These are phyloP conservation scores for Trichoderma asperellum DNA, from an alignment of 2,329 filamentous ascomycete genomes.

Conservation along the genomic window DNA sequence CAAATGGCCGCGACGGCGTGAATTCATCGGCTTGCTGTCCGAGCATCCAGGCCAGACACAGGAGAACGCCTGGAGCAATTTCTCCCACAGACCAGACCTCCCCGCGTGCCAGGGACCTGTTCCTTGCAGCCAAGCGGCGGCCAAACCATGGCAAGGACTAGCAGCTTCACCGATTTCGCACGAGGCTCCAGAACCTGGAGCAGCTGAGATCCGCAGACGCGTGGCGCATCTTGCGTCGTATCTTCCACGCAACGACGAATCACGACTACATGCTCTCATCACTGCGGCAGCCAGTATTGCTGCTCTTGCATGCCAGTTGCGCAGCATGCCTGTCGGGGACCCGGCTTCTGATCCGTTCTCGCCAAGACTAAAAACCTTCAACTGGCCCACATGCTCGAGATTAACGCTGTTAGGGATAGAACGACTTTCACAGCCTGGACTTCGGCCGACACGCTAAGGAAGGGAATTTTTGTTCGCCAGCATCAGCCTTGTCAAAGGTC, in stretches of 20 bases:
- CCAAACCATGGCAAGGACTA: background rate
- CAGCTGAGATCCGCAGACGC: slow-evolving; percentile 24
- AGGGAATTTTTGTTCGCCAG: slow-evolving; percentile 16
- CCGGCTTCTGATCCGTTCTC: slow-evolving; percentile 26
- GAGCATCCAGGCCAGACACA: background rate
- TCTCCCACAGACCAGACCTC: background rate
- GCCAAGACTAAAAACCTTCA: slow-evolving; percentile 28
- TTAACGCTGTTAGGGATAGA: slow-evolving; percentile 17
- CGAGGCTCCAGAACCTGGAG: slow-evolving; percentile 22
- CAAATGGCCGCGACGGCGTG: slow-evolving; percentile 14
- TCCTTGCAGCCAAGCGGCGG: slow-evolving; percentile 12
- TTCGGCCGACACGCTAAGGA: slow-evolving; percentile 17
- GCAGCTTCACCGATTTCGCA: slow-evolving; percentile 17
- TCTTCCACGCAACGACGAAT: slow-evolving; percentile 9
- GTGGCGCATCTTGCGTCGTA: slow-evolving; percentile 23
- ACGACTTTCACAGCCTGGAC: background rate
- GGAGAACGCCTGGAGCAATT: background rate
- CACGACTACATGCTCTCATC: background rate
- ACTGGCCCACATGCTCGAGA: slow-evolving; percentile 19
- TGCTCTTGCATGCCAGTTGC: background rate
- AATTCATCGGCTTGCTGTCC: background rate
- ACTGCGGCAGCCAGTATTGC: background rate
- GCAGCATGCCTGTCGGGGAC: background rate
- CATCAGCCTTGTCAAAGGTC: slow-evolving; percentile 20
- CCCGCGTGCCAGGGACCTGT: background rate